phyloP scores from a whole-genome alignment of 116 monocot species.

The Dioscorea cayenensis region DNA sequence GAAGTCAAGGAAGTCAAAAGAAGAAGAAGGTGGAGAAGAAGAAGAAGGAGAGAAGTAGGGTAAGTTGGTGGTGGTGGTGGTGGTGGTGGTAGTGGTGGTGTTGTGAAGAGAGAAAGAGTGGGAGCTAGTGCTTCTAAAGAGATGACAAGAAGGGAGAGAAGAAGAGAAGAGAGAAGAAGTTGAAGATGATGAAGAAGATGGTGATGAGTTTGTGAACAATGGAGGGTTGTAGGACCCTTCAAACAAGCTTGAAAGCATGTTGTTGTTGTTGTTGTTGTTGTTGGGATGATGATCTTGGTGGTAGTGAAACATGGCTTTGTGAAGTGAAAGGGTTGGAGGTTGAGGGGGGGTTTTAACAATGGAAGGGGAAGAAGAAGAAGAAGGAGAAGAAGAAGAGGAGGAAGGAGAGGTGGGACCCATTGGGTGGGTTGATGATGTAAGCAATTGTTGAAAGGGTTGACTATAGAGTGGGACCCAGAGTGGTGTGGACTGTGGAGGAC shows the following conservation, averaged over 20 bases:
- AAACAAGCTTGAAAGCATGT: not conserved
- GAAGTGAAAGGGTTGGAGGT: not conserved
- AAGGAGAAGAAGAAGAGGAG: not conserved
- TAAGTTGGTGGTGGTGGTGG: not conserved
- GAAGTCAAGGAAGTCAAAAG: constrained; percentile 9
- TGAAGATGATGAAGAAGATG: not conserved
- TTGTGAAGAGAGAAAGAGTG: not conserved
- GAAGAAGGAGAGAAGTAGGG: not conserved
- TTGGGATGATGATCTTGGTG: not conserved
- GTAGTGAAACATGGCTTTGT: not conserved
- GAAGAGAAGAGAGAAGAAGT: not conserved
- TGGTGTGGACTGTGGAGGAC: too few species aligned
- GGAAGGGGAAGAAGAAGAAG: not conserved
- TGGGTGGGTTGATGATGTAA: not conserved
- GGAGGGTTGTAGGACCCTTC: too few species aligned
- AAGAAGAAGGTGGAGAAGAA: not conserved
- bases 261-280: not conserved
- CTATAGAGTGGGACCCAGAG: not conserved
- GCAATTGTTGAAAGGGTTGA: not conserved
- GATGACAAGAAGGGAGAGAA: not conserved
- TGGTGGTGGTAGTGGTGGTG: not conserved
- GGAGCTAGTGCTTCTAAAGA: not conserved
- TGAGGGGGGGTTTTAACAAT: not conserved
- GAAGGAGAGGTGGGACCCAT: not conserved
- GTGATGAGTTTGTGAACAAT: not conserved